A percentile compares a stretch with the other conserved stretches of the same genome.
Evolutionary conservation across 2,329 filamentous ascomycete genomes (phyloP).

Genomic region (Rhynchosporium agropyri): DNA sequence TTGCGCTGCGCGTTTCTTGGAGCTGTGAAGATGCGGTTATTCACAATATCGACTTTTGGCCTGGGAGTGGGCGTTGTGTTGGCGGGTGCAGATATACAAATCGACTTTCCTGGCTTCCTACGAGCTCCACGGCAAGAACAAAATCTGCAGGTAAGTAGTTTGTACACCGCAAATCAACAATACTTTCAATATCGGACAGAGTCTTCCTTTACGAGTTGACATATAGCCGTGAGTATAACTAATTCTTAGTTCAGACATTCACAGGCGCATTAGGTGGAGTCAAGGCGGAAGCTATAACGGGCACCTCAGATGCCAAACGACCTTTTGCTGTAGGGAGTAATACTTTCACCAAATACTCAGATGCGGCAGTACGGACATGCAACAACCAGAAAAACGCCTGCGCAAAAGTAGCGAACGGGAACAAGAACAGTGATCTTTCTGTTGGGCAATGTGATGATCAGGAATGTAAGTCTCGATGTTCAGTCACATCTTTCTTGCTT

Average conservation of each 20-base stretch:
- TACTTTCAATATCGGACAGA: not conserved
- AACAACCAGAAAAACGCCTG: constrained; percentile 32
- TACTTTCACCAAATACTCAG: constrained; percentile 28
- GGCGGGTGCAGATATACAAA: constrained; percentile 10
- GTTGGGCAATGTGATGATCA: constrained; percentile 29
- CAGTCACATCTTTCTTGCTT: not conserved
- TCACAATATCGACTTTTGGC: not conserved
- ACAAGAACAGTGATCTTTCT: constrained; percentile 21
- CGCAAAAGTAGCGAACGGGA: constrained; percentile 25
- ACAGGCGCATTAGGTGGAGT: constrained; percentile 27
- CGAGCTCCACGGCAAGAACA: constrained; percentile 5
- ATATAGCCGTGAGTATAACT: not conserved
- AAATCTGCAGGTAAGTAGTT: constrained; percentile 10
- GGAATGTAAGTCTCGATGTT: constrained; percentile 21
- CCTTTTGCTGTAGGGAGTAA: constrained; percentile 27
- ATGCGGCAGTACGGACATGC: constrained; percentile 27
- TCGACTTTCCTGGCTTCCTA: constrained; percentile 15
- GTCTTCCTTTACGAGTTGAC: not conserved
- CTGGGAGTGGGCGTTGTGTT: constrained; percentile 4
- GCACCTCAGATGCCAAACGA: constrained; percentile 18
- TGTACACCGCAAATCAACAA: not conserved
- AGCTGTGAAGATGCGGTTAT: constrained; percentile 2
- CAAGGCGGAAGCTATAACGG: constrained; percentile 24
- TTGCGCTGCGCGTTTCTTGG: too few relatives aligned
- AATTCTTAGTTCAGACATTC: constrained; percentile 26